Base-by-base conservation (phyloP, 768 basidiomycete genomes). In the Serpula lacrymans region DNA sequence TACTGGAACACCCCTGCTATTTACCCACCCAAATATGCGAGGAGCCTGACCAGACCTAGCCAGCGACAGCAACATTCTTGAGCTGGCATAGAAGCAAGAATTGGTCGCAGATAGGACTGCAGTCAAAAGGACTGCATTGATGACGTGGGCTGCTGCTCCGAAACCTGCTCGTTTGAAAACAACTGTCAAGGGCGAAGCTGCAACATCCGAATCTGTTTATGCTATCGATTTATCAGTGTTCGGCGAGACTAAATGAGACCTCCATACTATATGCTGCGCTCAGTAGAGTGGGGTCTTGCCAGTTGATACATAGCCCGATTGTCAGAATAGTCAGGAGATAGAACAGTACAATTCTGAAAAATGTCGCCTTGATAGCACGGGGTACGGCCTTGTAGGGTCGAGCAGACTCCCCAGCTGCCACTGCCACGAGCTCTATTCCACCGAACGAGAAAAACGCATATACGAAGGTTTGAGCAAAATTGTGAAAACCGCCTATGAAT, bases 371-470 rank as follows among this genome's bases (percentile, higher is more conserved):
- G 58, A 84, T 73, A 1, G 84, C 84, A 0, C 68, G 62, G 3
- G 82, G 82, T 21, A 85, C 74, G 1, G 78, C 60, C 55, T 78
- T 77, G 60, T 80, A 69, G 1, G 84, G 84, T 48, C 71, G 71
- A 33, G 70, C 71, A 5, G 78, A 78, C 62, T 86, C 84, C 24
- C 82, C 80, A 8, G 84, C 83, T n/a, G 84, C 83, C 23, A 87
- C 59, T 3, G 81, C 77, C 29, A 86, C 82, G 8, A 88, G 70
- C 49, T 84, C 83, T 22, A 84, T 77, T 13, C 82, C 80, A 13
- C 75, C 78, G 56, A 75, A 81, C 6, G 81, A 82, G 60, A 78
- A 88, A 45, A 84, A 84, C 10, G 82, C 82, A 24, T 72, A 84
- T 26, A 84, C 79, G 45, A 82, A 82, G 4, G 72, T 75, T 50